Base-by-base conservation (phyloP, 345 rosid species). In the Turritis glabra region DNA sequence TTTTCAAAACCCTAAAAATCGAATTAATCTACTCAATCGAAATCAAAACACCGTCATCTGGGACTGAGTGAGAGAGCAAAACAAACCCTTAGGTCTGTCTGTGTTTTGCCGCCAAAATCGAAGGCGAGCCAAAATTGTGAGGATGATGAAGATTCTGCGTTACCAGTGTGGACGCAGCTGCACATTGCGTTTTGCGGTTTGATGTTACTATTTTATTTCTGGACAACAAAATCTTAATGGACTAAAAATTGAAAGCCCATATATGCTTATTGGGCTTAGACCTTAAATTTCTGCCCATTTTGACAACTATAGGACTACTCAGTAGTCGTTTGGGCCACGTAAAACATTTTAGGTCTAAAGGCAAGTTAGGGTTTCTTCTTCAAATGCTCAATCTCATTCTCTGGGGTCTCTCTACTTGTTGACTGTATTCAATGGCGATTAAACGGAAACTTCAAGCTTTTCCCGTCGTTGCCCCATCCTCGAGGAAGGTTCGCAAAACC, bases 21-120 rank as follows among this genome's bases (percentile, higher is more conserved):
- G 48, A 37, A 47, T 29, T 12, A 18, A 48, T 37, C 59, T 21
- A 19, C 35, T 18, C 60, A 12, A 48, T 37, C 59, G 6, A 35
- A 35, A 71, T 51, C 48, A 67, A 27, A 27, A 41, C n/a, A 13
- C 46, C 1, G 11, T 14, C 35, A 23, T 33, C 67, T 72, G 62
- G 41, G 43, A 61, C 38, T 57, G 12, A 21, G 40, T 37, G 52
- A 41, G 64, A 44, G 33, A 35, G 58, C 23, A 30, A 4, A 48
- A 4, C 35, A 4, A 48, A 4, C 35, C 40, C 48, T 44, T 54
- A 64, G 41, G 52, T 30, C 33, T 30, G 63, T 63, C 43, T 57
- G 17, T 54, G 35, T 32, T 23, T 74, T 65, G 66, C 72, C 78
- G 78, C 78, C 78, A 65, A 23, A 74, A 54, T 64, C 48, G 58